phyloP scores from a whole-genome alignment of 345 rosid genomes.

The Hypericum androsaemum region DNA sequence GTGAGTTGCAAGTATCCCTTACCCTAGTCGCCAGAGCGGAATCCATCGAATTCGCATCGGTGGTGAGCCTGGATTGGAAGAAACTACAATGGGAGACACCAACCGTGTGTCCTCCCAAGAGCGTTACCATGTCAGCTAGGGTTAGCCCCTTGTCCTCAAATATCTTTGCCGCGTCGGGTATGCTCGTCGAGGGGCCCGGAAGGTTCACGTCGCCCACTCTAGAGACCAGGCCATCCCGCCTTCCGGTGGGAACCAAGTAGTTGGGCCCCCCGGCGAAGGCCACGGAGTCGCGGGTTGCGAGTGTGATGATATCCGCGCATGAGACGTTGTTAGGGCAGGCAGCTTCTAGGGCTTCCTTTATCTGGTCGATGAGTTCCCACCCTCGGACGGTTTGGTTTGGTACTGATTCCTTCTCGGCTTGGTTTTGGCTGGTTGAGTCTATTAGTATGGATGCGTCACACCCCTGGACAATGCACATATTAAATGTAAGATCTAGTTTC shows the following conservation, averaged over 20 bases:
- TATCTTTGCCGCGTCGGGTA: conserved; percentile 20
- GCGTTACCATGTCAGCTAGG: conserved; percentile 56
- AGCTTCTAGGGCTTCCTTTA: conserved; percentile 43
- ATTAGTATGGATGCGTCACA: conserved; percentile 75
- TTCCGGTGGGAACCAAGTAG: conserved; percentile 42
- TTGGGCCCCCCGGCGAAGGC: conserved; percentile 47
- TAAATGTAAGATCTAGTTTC: background rate
- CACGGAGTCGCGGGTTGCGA: conserved; percentile 56
- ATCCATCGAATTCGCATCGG: conserved; percentile 48
- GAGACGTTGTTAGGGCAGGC: conserved; percentile 58
- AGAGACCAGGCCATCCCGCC: conserved; percentile 54
- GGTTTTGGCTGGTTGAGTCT: conserved; percentile 33
- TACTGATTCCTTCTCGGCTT: conserved; percentile 50
- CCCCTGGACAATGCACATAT: conserved; percentile 30
- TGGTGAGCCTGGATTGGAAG: conserved; percentile 36
- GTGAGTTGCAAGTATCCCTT: conserved; percentile 22
- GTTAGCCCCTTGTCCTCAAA: conserved; percentile 40
- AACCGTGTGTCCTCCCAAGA: conserved; percentile 68
- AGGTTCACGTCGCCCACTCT: conserved; percentile 35
- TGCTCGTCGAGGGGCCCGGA: conserved; percentile 43
- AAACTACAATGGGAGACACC: conserved; percentile 55
- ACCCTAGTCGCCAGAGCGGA: conserved; percentile 29
- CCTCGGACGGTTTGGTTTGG: conserved; percentile 63
- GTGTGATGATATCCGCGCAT: conserved; percentile 54
- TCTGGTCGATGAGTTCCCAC: conserved; percentile 47